Conservation (phyloP, 331 rosid genomes). For the Quercus phellos region DNA sequence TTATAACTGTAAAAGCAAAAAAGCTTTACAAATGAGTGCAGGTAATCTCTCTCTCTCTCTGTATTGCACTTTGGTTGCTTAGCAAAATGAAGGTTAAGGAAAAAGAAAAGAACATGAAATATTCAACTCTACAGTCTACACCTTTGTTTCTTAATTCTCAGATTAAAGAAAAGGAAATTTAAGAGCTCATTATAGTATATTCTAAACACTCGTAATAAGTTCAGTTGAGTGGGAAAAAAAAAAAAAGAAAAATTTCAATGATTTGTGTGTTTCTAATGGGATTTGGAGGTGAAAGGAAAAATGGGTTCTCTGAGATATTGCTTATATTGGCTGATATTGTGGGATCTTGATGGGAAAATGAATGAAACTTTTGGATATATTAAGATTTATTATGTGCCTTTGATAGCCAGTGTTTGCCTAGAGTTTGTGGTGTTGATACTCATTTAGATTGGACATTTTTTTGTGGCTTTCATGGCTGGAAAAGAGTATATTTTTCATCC, state of each 20-base stretch:
- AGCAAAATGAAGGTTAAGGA: not conserved
- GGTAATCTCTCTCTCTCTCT: conserved; percentile 7
- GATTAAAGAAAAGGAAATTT: not conserved
- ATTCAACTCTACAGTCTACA: too few relatives aligned
- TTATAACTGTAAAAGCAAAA: too few relatives aligned
- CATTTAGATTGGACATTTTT: too few relatives aligned
- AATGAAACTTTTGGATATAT: not conserved
- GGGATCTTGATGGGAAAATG: not conserved
- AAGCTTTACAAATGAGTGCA: conserved; percentile 23
- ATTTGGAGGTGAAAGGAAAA: not conserved
- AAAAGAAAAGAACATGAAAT: too few relatives aligned
- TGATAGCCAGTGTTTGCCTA: too few relatives aligned
- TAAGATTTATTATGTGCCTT: too few relatives aligned
- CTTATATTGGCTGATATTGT: not conserved
- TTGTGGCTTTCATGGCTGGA: too few relatives aligned
- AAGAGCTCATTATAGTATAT: not conserved
- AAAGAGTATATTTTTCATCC: too few relatives aligned
- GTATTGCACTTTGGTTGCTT: not conserved
- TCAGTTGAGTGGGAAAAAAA: not conserved
- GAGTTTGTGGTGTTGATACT: too few relatives aligned
- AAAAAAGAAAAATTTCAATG: too few relatives aligned
- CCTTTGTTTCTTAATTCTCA: not conserved
- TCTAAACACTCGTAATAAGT: not conserved
- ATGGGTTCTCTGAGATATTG: too few relatives aligned
- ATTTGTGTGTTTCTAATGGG: not conserved